Evolutionary conservation across 208 protist species (phyloP), one percentile per base, ranked within the genome.

Genomic region (Leishmania turanica): DNA sequence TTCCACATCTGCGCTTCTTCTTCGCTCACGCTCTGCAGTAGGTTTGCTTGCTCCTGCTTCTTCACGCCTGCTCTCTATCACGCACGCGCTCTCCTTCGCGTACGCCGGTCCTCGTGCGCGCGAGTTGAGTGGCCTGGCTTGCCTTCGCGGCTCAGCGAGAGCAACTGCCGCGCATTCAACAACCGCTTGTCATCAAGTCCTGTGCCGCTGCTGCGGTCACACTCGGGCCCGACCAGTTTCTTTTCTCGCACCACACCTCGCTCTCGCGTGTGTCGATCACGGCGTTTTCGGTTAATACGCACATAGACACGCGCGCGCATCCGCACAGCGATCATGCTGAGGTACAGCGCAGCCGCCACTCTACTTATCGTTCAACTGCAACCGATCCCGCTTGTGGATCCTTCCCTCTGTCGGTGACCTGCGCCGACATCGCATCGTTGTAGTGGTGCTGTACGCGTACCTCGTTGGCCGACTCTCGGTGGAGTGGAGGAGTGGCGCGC

Each of bases 291-390:
- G 37, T 17, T 15, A 47, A n/a, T 40, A 7, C 42, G 11, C 42
- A 53, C 42, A 53, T 11, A 51, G n/a, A 47, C 68, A 31, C 68
- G 37, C 65, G 7, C 65, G 15, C 65, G 24, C 24, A n/a, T 17
- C 42, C 80, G 80, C 42, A 86, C 86, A 51, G 71, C 72, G 40
- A 72, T 72, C 68, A 72, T 72, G 68, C 68, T 51, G 42, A 47
- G 42, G 42, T 53, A 31, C 21, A 31, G 68, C 68, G 24, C 42
- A 72, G 40, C 68, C 1, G 45, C 21, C 9, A 42, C 68, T 37
- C 68, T 53, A n/a, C 11, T n/a, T 51, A 17, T 53, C 24, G 42
- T 6, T 31, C 68, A 42, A 72, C 68, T 15, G 0, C 68, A 72
- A 21, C 68, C 45, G 40, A 27, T 51, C 68, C 66, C 62, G 85